Conservation (phyloP, 2,329 filamentous ascomycete genomes). For the Cercospora citrullina region DNA sequence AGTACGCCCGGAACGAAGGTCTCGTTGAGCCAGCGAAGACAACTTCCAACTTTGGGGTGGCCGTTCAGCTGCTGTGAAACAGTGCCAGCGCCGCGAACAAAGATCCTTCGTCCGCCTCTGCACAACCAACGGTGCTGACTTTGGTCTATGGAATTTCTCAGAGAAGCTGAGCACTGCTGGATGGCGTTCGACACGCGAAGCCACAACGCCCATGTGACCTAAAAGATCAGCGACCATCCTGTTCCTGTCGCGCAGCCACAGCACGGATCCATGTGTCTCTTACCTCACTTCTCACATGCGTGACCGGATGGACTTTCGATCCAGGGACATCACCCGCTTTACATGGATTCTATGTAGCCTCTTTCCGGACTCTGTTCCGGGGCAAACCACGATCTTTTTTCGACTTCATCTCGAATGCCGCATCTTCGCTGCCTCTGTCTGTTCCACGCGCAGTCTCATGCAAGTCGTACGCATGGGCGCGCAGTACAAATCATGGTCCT, state of each 20-base stretch:
- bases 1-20: background rate
- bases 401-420: background rate
- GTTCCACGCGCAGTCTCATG: background rate
- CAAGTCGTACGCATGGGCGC: background rate
- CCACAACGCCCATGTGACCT: background rate
- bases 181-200: background rate
- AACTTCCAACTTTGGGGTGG: background rate
- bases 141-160: background rate
- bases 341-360: background rate
- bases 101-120: background rate
- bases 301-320: background rate
- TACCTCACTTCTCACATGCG: background rate
- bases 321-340: background rate
- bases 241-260: background rate
- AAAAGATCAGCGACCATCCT: background rate
- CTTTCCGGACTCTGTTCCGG: background rate
- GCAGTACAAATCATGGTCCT: background rate
- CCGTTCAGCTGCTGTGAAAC: background rate
- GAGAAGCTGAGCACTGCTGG: background rate
- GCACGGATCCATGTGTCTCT: background rate
- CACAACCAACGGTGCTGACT: background rate
- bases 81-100: background rate
- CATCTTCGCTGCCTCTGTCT: background rate
- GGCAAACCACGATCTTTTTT: background rate
- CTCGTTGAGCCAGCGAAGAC: background rate